Evolutionary conservation across 2,329 filamentous ascomycete species (phyloP).

Genomic region (Fusarium sp.): DNA sequence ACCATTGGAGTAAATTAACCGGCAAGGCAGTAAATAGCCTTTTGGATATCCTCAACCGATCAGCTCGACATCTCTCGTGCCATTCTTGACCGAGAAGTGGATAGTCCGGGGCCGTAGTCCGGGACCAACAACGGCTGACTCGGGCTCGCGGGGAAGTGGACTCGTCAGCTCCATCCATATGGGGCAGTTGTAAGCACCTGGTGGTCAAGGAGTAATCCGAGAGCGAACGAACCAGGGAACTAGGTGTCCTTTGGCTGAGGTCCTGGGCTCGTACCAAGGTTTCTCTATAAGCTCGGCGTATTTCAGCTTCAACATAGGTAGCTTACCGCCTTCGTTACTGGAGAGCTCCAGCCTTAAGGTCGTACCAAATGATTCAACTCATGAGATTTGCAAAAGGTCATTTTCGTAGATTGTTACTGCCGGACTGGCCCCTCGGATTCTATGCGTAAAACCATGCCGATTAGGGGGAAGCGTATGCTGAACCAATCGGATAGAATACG

Average conservation of each 20-base stretch:
- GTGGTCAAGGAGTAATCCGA: background rate
- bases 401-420: background rate
- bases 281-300: too few species aligned
- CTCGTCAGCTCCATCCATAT: background rate
- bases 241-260: too few species aligned
- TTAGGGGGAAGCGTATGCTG: background rate
- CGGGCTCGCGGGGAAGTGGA: background rate
- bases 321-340: too few species aligned
- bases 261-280: too few species aligned
- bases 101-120: background rate
- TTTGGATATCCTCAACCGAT: background rate
- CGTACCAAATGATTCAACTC: too few species aligned
- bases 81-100: background rate
- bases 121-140: background rate
- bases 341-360: too few species aligned
- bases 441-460: background rate
- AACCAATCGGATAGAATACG: background rate
- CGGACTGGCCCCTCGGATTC: background rate
- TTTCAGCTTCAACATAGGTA: too few species aligned
- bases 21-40: background rate
- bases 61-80: background rate
- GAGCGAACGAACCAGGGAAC: too few species aligned
- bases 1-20: background rate
- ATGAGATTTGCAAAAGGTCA: too few species aligned
- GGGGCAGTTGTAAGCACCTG: background rate